phyloP scores from a whole-genome alignment of 2,329 filamentous ascomycete species.

The Scorias spongiosa region DNA sequence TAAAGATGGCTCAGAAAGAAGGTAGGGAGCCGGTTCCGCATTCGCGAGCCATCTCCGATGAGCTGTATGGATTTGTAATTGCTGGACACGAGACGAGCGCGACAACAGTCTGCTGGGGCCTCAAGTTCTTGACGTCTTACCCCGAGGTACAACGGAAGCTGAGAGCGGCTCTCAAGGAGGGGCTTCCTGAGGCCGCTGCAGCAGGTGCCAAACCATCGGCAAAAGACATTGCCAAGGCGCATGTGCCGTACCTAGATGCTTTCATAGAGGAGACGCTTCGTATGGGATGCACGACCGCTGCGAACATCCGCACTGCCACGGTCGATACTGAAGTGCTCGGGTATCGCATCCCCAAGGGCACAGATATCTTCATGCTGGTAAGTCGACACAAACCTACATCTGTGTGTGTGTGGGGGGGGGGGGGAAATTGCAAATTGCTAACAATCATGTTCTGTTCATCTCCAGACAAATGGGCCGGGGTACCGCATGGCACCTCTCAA shows the following conservation, averaged over 20 bases:
- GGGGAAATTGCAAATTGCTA: too few species aligned
- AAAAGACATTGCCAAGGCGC: constrained; percentile 16
- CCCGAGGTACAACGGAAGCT: constrained; percentile 22
- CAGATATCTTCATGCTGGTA: constrained; percentile 17
- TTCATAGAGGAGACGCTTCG: constrained; percentile 27
- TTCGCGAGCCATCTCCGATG: constrained; percentile 11
- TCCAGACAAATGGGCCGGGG: constrained; percentile 7
- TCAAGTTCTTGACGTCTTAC: constrained; percentile 25
- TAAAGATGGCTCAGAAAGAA: constrained; percentile 21
- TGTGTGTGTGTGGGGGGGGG: too few species aligned
- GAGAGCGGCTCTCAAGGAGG: constrained; percentile 15
- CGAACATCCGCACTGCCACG: constrained; percentile 16
- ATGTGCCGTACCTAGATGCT: constrained; percentile 27
- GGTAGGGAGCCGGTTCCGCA: constrained; percentile 12
- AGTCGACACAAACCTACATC: background rate
- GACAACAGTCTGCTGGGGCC: constrained; percentile 25
- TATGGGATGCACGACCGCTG: constrained; percentile 13
- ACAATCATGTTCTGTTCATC: too few species aligned
- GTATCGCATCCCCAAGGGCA: constrained; percentile 25
- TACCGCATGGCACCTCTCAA: constrained; percentile 8
- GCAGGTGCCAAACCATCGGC: constrained; percentile 13
- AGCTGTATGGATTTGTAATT: constrained; percentile 22
- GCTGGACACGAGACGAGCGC: constrained; percentile 33
- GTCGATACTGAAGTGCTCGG: constrained; percentile 28
- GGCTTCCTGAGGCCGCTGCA: constrained; percentile 12